These are phyloP conservation scores for Pythium chondricola DNA, from an alignment of 352 stramenopile genomes.

Conservation along the genomic window DNA sequence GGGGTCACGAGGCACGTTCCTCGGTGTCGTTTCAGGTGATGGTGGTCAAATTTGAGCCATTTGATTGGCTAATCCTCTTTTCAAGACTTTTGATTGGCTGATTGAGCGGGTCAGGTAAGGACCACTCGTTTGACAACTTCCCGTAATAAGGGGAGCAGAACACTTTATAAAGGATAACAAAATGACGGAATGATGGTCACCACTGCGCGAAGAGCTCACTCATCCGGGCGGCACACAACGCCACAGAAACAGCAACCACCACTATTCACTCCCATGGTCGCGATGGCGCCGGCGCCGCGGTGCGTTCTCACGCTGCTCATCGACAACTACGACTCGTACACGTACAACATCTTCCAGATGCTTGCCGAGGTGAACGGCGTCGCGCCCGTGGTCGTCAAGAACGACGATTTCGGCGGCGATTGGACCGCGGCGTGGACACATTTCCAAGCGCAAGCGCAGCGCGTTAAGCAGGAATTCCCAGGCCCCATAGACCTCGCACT, in stretches of 20 bases:
- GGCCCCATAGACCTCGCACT: constrained; percentile 20
- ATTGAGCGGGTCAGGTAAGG: neutral
- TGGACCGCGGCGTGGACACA: constrained; percentile 49
- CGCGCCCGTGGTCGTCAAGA: constrained; percentile 88
- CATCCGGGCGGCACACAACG: too few relatives aligned
- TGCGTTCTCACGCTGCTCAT: constrained; percentile 85
- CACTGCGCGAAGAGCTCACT: neutral
- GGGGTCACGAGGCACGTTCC: constrained; percentile 14
- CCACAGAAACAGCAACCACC: too few relatives aligned
- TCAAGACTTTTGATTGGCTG: constrained; percentile 6
- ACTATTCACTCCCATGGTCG: too few relatives aligned
- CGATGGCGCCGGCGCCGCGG: constrained; percentile 17
- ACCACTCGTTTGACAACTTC: neutral
- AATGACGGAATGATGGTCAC: constrained; percentile 7
- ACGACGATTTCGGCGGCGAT: constrained; percentile 84
- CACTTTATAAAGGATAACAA: neutral
- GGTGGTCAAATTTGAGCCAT: constrained; percentile 1
- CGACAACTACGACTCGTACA: constrained; percentile 99
- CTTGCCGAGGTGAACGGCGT: constrained; percentile 87
- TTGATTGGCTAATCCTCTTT: constrained; percentile 19
- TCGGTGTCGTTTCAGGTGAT: constrained; percentile 12
- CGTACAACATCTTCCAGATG: constrained; percentile 96
- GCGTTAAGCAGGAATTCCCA: constrained; percentile 7
- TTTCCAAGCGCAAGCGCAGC: constrained; percentile 38
- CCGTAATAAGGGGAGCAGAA: neutral